A percentile compares a stretch with the other conserved stretches of the same genome.
phyloP scores from a whole-genome alignment of 257 asterid genomes.

The Ehretia macrophylla region DNA sequence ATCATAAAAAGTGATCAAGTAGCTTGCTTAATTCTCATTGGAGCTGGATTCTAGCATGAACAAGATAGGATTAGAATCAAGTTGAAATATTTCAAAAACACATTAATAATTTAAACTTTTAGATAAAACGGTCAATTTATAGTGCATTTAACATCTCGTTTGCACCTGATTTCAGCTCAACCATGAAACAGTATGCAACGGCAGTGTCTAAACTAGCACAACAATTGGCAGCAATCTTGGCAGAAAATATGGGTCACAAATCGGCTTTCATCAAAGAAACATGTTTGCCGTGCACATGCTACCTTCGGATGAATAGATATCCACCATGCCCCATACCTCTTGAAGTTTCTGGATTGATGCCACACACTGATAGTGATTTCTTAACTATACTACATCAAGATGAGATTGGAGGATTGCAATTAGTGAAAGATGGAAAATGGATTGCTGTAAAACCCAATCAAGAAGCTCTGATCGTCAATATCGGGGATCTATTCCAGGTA shows the following conservation, averaged over 20 bases:
- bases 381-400: constrained; percentile 81
- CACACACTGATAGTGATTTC: constrained; percentile 88
- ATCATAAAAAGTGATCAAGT: not conserved
- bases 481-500: constrained; percentile 90
- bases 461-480: constrained; percentile 62
- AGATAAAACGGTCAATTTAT: no score
- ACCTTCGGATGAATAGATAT: constrained; percentile 76
- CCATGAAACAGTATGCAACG: constrained; percentile 54
- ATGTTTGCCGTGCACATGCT: constrained; percentile 53
- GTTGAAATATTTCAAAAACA: not conserved
- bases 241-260: constrained; percentile 46
- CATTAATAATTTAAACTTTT: no score
- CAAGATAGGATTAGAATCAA: not conserved
- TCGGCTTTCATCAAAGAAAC: constrained; percentile 43
- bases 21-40: not conserved
- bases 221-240: constrained; percentile 47
- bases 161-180: constrained; percentile 38
- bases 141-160: not conserved
- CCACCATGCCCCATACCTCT: constrained; percentile 58
- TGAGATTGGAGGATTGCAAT: constrained; percentile 72
- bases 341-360: constrained; percentile 52
- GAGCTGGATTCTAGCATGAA: not conserved
- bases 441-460: constrained; percentile 78
- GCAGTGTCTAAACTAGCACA: constrained; percentile 50
- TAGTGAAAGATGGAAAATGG: constrained; percentile 72